phyloP scores from a whole-genome alignment of 495 filamentous ascomycete species.

The Aspergillus cavernicola region DNA sequence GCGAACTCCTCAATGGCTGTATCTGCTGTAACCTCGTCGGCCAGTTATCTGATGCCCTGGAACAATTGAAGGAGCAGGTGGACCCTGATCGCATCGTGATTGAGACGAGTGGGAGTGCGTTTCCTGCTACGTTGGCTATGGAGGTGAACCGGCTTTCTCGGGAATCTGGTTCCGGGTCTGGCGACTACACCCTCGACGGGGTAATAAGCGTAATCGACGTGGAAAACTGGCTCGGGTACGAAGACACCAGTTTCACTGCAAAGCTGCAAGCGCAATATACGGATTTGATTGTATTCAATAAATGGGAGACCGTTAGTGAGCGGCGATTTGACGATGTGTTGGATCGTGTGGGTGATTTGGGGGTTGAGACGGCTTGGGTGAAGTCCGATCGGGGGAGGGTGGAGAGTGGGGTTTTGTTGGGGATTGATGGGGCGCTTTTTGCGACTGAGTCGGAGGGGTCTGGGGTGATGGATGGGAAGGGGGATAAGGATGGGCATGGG shows the following conservation, averaged over 20 bases:
- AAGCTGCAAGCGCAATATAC: slow-evolving; percentile 84
- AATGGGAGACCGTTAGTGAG: slow-evolving; percentile 79
- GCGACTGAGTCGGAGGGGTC: no score
- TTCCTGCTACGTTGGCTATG: slow-evolving; percentile 87
- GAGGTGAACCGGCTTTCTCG: slow-evolving; percentile 79
- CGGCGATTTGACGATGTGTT: slow-evolving; percentile 72
- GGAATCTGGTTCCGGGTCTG: slow-evolving; percentile 31
- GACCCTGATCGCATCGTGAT: slow-evolving; percentile 82
- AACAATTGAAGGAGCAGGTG: slow-evolving; percentile 57
- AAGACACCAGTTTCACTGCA: slow-evolving; percentile 86
- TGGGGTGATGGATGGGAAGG: slow-evolving; percentile 51
- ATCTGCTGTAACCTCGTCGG: slow-evolving; percentile 99
- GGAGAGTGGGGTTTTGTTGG: slow-evolving; percentile 72
- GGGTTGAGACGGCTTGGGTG: slow-evolving; percentile 73
- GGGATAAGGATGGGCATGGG: slow-evolving; percentile 20
- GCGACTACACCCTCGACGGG: slow-evolving; percentile 74
- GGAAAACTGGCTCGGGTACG: slow-evolving; percentile 96
- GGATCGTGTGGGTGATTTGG: slow-evolving; percentile 83
- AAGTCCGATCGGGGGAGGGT: slow-evolving; percentile 77
- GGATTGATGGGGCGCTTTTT: slow-evolving; percentile 78
- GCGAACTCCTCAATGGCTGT: slow-evolving; percentile 90
- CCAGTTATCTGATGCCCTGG: slow-evolving; percentile 79
- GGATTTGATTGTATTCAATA: slow-evolving; percentile 91
- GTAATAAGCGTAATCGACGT: slow-evolving; percentile 92
- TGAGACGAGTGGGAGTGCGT: slow-evolving; percentile 85